A percentile compares a stretch with the other conserved stretches of the same genome.
These are phyloP conservation scores for Cutaneotrichosporon cyanovorans DNA, from an alignment of 1,284 basidiomycete species.

Conservation along the genomic window DNA sequence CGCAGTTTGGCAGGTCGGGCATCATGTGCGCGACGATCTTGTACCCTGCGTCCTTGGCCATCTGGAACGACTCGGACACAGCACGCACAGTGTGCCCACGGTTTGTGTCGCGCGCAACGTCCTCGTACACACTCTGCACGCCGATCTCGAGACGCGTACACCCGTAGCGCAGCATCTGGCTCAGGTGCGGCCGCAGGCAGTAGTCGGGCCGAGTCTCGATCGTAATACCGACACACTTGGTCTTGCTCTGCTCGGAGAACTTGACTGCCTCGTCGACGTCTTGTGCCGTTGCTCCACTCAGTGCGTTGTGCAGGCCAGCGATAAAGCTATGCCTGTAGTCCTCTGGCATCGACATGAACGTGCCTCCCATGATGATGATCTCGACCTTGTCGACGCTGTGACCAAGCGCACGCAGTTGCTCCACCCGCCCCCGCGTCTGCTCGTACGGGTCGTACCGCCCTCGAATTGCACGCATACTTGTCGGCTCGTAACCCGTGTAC, in stretches of 20 bases:
- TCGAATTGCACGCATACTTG: constrained; percentile 96
- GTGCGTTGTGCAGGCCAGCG: constrained; percentile 92
- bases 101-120: constrained; percentile 97
- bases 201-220: constrained; percentile 99
- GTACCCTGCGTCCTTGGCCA: constrained; percentile 98
- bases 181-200: constrained; percentile 92
- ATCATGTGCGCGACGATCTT: constrained; percentile 99
- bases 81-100: constrained; percentile 96
- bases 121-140: constrained; percentile 98
- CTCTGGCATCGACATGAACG: constrained; percentile 98
- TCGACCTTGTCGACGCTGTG: constrained; percentile 99
- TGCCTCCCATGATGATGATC: constrained; percentile 99
- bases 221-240: constrained; percentile 97
- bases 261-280: constrained; percentile 98
- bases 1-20: constrained; percentile 95
- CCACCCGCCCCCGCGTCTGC: constrained; percentile 88
- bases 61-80: constrained; percentile 94
- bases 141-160: constrained; percentile 98
- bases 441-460: constrained; percentile 99
- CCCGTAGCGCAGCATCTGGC: constrained; percentile 97
- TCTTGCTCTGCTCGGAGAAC: constrained; percentile 93
- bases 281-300: constrained; percentile 86
- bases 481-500: constrained; percentile 95
- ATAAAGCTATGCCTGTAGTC: constrained; percentile 90
- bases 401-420: constrained; percentile 88